Evolutionary conservation across 495 filamentous ascomycete genomes (phyloP), one percentile per base, ranked within the genome.

Genomic region (Trichoderma asperelloides): DNA sequence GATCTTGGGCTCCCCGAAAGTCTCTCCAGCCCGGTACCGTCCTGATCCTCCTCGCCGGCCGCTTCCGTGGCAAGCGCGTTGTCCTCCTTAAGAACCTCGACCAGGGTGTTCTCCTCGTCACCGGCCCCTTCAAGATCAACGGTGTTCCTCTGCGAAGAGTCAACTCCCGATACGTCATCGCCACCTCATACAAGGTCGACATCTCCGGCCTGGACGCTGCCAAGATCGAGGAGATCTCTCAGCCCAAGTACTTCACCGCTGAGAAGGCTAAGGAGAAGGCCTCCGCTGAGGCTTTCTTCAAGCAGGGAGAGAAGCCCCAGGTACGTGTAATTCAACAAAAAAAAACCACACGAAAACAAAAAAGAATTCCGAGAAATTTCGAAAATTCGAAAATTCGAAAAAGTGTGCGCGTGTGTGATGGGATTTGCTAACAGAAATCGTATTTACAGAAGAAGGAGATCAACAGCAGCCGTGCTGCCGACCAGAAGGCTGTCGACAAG

Each of bases 1-100:
- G 91, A 71, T 84, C 92, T 68, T 86, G 93, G 75, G 88, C 91
- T 78, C 85, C 91, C 71, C 93, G 96, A 73, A 80, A 88, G 73
- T 88, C 89, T 70, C 93, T 99, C 74, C 83, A 88, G 78, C 96
- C 95, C 78, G 96, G 96, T 79, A 89, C 91, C 77, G 85, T 98
- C 75, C 88, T 99, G 75, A 98, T 99, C 81, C 91, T 99, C 78
- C 91, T 99, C 76, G 95, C 96, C 81, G 96, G 96, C 75, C 95
- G 96, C 77, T 99, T 98, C 91, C 95, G 96, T 75, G 96, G 96
- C 85, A 98, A 97, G 91, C 96, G 96, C 78, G 96, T 99, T 76
- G 84, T 99, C 77, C 93, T 97, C 80, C 91, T 99, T 79, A 98
- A 97, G 87, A 85, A 88, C 82, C 92, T 99, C 77, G 82, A 89